Percentiles rank a stretch among this genome's conserved stretches.
Evolutionary conservation across 345 rosid species (phyloP).

Genomic region (Brassica rapa): DNA sequence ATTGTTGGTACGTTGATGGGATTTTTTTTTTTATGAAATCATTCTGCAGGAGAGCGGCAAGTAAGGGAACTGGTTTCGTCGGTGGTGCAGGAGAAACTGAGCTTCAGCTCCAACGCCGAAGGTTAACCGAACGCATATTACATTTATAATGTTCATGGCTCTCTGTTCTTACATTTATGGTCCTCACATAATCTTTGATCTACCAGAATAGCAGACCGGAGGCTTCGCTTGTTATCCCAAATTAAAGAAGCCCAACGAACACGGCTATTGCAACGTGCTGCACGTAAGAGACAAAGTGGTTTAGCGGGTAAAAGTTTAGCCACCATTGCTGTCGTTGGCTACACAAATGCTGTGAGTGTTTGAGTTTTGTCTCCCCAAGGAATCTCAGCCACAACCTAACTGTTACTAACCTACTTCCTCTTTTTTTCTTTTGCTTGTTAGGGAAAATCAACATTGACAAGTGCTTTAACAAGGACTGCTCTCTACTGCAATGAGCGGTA

Average conservation of each 20-base stretch:
- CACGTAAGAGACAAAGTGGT: conserved; percentile 67
- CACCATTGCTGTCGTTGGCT: conserved; percentile 91
- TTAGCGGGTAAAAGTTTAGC: conserved; percentile 51
- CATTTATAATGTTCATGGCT: neutral
- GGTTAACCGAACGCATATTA: neutral
- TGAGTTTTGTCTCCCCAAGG: neutral
- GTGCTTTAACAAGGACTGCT: conserved; percentile 68
- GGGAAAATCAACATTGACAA: conserved; percentile 90
- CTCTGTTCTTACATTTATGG: conserved; percentile 13
- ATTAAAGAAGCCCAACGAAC: conserved; percentile 86
- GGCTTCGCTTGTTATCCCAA: conserved; percentile 60
- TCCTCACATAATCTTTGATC: conserved; percentile 16
- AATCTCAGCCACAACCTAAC: conserved; percentile 7
- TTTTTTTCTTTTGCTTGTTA: conserved; percentile 35
- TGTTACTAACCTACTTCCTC: neutral
- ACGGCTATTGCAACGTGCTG: conserved; percentile 81
- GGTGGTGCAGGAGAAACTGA: conserved; percentile 99
- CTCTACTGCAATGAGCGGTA: conserved; percentile 89
- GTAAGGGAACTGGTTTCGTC: conserved; percentile 82
- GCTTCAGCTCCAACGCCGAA: conserved; percentile 92
- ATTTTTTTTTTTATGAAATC: conserved; percentile 20
- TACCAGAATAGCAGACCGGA: conserved; percentile 73
- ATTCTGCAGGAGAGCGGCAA: conserved; percentile 78
- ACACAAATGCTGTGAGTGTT: conserved; percentile 92
- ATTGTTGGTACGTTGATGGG: conserved; percentile 2